Evolutionary conservation across 306 rosid genomes (phyloP), one percentile per base, ranked within the genome.

Genomic region (Hippophae gyantsensis): DNA sequence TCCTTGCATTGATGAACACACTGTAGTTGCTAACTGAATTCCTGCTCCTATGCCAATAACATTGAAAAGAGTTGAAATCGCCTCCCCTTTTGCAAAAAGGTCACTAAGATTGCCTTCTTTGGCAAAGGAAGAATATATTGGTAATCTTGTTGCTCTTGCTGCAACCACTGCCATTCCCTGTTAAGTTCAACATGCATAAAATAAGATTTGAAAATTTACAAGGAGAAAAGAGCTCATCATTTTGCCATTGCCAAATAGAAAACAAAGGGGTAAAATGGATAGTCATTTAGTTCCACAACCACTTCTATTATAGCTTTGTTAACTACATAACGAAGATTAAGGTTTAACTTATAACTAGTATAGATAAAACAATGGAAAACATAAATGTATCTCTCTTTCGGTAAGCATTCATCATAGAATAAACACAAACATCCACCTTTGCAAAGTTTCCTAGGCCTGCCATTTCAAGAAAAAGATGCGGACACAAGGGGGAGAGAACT

Each of bases 111-210:
- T 92, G 69, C 99, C 96, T 77, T 92, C 99, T 83, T 83, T 92
- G 12, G 96, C 96, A 72, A 88, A 92, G 47, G 99, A 80, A 42
- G 99, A 92, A 84, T 92, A 92, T 76, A 92, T 92, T n/a, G 99
- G 99, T 74, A 92, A 80, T 65, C 99, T 80, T 48, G 99, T 92
- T 57, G 99, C 99, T 75, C 96, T 87, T 38, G 99, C 99, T 32
- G 99, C 99, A 75, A 88, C 99, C 61, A 88, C 86, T 44, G 95
- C 99, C 89, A 92, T 87, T 47, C 99, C 99, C 96, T 92, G 71
- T 74, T 60, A 57, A 72, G 42, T 69, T 60, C 56, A 67, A 43
- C 44, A 23, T 52, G 48, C 63, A 11, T 48, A 46, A 59, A 32
- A 2, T 32, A 32, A 32, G 5, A 32, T 32, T 32, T 32, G 38